A percentile compares a stretch with the other conserved stretches of the same genome.
These are phyloP conservation scores for Diaporthe caulivora DNA, from an alignment of 2,329 filamentous ascomycete species.

Conservation along the genomic window DNA sequence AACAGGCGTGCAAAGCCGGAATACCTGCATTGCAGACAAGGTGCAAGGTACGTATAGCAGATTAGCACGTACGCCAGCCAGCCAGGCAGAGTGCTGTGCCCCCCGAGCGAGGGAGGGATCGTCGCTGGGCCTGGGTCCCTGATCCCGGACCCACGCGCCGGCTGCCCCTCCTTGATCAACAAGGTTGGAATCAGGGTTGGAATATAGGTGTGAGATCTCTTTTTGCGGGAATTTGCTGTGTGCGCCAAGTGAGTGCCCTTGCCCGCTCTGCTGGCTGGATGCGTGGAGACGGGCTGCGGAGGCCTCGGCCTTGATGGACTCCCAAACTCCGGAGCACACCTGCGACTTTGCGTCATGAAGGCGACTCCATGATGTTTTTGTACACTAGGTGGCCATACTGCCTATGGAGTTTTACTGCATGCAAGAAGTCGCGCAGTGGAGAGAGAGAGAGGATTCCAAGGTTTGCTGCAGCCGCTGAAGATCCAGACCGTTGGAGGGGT, in stretches of 20 bases:
- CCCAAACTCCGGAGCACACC: background rate
- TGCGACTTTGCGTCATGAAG: constrained; percentile 29
- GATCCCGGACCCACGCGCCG: constrained; percentile 23
- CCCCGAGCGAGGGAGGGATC: constrained; percentile 19
- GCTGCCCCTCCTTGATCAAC: constrained; percentile 10
- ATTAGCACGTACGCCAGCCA: background rate
- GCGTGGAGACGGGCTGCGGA: constrained; percentile 6
- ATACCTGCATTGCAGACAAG: background rate
- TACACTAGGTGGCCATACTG: background rate
- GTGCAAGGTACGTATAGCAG: constrained; percentile 10
- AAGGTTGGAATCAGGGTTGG: constrained; percentile 29
- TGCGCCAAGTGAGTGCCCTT: too few species aligned
- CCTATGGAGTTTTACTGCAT: background rate
- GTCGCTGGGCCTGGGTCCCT: constrained; percentile 9
- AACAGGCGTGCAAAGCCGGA: too few species aligned
- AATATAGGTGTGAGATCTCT: constrained; percentile 13
- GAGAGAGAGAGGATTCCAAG: background rate
- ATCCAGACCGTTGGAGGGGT: constrained; percentile 14
- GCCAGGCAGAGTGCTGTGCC: background rate
- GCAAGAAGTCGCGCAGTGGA: background rate
- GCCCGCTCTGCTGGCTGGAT: background rate
- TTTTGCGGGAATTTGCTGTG: constrained; percentile 3
- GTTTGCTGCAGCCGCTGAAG: background rate
- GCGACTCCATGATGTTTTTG: background rate
- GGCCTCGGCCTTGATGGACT: constrained; percentile 23